Evolutionary conservation across 257 asterid genomes (phyloP), one percentile per base, ranked within the genome.

Genomic region (Capsicum rhomboideum): DNA sequence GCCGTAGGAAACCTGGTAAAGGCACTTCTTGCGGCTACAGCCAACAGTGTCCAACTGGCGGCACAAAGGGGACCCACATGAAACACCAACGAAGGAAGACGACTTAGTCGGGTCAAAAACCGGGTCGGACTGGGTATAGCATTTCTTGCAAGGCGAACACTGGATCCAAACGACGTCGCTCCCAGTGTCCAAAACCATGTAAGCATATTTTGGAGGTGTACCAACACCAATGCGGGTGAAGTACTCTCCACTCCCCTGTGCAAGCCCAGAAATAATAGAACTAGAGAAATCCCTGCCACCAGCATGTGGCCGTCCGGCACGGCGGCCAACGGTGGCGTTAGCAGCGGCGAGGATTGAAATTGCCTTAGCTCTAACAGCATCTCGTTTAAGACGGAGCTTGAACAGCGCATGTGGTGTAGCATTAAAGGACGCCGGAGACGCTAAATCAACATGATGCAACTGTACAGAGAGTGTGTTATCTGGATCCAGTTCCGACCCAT

Each of bases 181-280:
- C 0, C 99, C 99, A 0, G 99, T 96, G 84, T 95, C 99, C 26
- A 94, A 89, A 67, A 94, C 97, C 97, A 94, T 91, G 92, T 87
- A 93, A 10, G 87, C 90, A 54, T 90, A 88, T 80, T 85, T 91
- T 0, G 98, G 68, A 4, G 99, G 98, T 0, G 98, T 93, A 3
- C 99, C 98, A 0, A 96, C 66, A 13, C 99, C 99, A 20, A 96
- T 34, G 86, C 98, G 96, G 6, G 99, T 96, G 99, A 96, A 96
- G 87, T 96, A 94, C 92, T 96, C 99, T 1, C 98, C 98, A 61
- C 98, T 96, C 5, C 98, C 98, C 86, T 92, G 95, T 10, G 94
- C 85, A 20, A 93, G 91, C 0, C 99, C 98, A 64, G 98, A 94
- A 44, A 88, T 53, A 1, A 94, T 61, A 0, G 98, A 94, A 83